These are phyloP conservation scores for Ampelocalamus luodianensis DNA, from an alignment of 176 grass and related monocot genomes.

Conservation along the genomic window DNA sequence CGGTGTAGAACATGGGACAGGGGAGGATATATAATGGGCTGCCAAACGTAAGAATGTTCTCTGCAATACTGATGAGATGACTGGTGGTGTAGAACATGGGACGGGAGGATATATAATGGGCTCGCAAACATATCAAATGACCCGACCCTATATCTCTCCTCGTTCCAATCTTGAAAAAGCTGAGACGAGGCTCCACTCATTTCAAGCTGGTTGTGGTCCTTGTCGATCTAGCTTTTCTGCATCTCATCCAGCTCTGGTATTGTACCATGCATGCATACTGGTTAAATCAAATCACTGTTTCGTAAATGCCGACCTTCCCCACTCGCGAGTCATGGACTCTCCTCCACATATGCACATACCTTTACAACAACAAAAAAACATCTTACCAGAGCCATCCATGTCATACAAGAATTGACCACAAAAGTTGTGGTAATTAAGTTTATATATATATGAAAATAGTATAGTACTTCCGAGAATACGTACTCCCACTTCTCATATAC, in stretches of 20 bases:
- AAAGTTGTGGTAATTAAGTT: not conserved
- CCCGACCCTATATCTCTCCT: not conserved
- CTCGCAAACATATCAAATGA: not conserved
- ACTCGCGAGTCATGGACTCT: not conserved
- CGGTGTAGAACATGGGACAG: not conserved
- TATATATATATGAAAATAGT: too few species aligned
- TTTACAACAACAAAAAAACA: not conserved
- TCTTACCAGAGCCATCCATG: not conserved
- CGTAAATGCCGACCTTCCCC: slow-evolving; percentile 29
- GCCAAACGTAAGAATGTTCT: slow-evolving; percentile 33
- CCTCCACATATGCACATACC: not conserved
- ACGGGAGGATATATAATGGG: not conserved
- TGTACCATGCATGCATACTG: slow-evolving; percentile 20
- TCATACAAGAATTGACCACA: not conserved
- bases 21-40: not conserved
- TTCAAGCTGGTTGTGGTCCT: slow-evolving; percentile 37
- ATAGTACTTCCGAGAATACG: too few species aligned
- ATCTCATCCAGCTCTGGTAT: slow-evolving; percentile 25
- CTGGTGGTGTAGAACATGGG: not conserved
- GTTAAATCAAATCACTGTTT: slow-evolving; percentile 15
- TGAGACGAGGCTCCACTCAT: slow-evolving; percentile 33
- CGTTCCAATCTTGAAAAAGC: slow-evolving; percentile 50
- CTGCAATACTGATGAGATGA: slow-evolving; percentile 27
- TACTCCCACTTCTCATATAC: too few species aligned
- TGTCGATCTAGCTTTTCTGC: slow-evolving; percentile 33